Evolutionary conservation across 2,329 filamentous ascomycete species (phyloP).

Genomic region (Pestalotiopsis sp.): DNA sequence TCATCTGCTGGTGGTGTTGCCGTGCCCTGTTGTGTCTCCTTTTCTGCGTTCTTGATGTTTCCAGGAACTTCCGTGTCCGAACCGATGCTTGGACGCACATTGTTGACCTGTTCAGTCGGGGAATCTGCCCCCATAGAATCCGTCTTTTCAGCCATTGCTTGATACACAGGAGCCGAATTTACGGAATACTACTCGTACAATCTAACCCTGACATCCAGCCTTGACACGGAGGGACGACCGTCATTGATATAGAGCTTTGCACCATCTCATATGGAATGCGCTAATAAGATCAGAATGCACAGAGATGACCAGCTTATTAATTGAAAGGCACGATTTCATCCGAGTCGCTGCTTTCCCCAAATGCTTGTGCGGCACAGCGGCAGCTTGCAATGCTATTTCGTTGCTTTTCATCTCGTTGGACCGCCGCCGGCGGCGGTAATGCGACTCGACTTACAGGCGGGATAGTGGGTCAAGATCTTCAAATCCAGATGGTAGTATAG

Average conservation of each 20-base stretch:
- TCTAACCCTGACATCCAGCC: background rate
- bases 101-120: background rate
- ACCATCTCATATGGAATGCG: background rate
- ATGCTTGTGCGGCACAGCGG: background rate
- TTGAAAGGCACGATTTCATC: background rate
- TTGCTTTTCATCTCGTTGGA: background rate
- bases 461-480: background rate
- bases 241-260: background rate
- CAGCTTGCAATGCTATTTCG: background rate
- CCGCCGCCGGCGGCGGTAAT: background rate
- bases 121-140: background rate
- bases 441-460: background rate
- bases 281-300: background rate
- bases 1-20: background rate
- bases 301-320: background rate
- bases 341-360: background rate
- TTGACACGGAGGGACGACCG: background rate
- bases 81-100: background rate
- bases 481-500: background rate
- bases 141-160: background rate
- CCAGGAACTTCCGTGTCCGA: background rate
- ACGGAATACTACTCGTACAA: background rate
- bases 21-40: background rate
- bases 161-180: background rate
- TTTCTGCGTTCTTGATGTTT: background rate